Evolutionary conservation across 108 stramenopile species (phyloP), one percentile per base, ranked within the genome.

Genomic region (Craspedostauros australis): DNA sequence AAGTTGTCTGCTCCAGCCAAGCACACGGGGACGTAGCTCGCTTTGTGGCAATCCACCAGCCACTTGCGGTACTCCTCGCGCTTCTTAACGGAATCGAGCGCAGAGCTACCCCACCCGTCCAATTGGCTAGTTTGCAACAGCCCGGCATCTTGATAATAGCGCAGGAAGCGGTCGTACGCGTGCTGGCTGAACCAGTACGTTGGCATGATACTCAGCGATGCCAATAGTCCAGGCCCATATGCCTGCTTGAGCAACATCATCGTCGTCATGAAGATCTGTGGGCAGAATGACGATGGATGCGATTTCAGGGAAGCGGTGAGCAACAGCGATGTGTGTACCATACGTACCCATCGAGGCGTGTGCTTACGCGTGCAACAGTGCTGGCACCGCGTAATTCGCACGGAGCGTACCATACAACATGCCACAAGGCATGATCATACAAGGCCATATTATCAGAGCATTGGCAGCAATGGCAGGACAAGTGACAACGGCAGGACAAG

Each of bases 21-120:
- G 42, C 92, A 93, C 32, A 87, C 76, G 21, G 92, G 92, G 18
- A 93, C 86, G 46, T 89, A 93, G 16, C 80, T 78, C 23, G 88
- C 86, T 39, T 84, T 82, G 70, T 93, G 92, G 11, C 68, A 72
- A 56, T 93, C 92, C 7, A 90, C 92, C 30, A 93, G 45, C 52
- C 79, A 93, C 15, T 66, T 51, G 18, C 88, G 57, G 54, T 79
- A 87, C 46, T 88, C 76, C 62, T 90, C 88, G 39, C 87, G 60
- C 48, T 72, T 57, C 21, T 84, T 68, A 16, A 62, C 60, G 32
- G 78, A 68, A 12, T 67, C 79, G 12, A 60, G 38, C 9, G 64
- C 53, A 30, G 64, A 63, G 9, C 16, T 33, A 49, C 81, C 80
- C 84, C 79, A 84, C 0, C 84, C 86, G 52, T 93, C 86, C 43